Evolutionary conservation across 164 flowering plant species (phyloP).

Genomic region (Stephania japonica): DNA sequence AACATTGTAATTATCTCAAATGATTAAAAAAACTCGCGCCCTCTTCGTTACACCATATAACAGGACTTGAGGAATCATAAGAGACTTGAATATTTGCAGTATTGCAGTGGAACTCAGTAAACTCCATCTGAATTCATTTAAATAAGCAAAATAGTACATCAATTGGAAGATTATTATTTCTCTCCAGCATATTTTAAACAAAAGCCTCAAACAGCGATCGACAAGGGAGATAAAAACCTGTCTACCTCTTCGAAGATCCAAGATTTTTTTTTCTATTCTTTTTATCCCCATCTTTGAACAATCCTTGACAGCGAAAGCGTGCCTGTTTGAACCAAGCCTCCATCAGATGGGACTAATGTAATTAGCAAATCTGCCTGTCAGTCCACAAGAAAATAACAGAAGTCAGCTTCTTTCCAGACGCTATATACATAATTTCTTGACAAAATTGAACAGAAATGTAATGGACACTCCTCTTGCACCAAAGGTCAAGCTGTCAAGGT

Average conservation of each 20-base stretch:
- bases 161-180: not conserved
- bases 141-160: not conserved
- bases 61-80: not conserved
- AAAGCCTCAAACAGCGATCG: conserved; percentile 2
- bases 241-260: conserved; percentile 7
- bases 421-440: not conserved
- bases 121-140: not conserved
- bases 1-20: too few relatives aligned
- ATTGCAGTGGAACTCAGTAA: not conserved
- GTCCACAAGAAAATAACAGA: conserved; percentile 3
- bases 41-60: too few relatives aligned
- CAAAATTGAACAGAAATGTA: not conserved
- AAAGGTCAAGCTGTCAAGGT: too few relatives aligned
- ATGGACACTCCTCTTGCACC: too few relatives aligned
- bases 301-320: not conserved
- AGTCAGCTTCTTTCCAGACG: conserved; percentile 8
- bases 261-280: not conserved
- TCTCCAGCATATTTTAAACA: not conserved
- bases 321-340: not conserved
- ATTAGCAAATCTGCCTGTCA: conserved; percentile 50
- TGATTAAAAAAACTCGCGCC: too few relatives aligned
- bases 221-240: not conserved
- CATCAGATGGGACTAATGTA: conserved; percentile 48
- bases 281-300: not conserved
- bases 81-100: not conserved